A percentile compares a stretch with the other conserved stretches of the same genome.
phyloP scores from a whole-genome alignment of 2,329 filamentous ascomycete genomes.

The Aspergillus pseudonomiae region DNA sequence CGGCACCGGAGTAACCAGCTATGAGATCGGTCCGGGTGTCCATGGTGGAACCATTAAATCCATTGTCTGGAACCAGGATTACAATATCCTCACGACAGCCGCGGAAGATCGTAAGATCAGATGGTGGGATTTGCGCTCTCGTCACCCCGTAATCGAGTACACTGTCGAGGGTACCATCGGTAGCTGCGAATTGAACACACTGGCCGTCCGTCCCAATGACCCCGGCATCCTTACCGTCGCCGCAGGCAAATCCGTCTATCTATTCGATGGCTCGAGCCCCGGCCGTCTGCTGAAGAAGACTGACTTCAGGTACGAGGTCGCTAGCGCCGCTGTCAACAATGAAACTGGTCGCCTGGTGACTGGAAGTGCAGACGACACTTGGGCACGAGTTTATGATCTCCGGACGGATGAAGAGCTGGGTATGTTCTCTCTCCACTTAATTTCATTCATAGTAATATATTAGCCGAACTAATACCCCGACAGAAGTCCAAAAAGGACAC shows the following conservation, averaged over 20 bases:
- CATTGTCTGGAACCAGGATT: constrained; percentile 89
- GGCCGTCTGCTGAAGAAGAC: constrained; percentile 75
- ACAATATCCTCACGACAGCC: constrained; percentile 86
- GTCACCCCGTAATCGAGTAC: constrained; percentile 74
- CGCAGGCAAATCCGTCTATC: constrained; percentile 91
- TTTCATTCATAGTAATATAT: background rate
- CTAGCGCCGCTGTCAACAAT: constrained; percentile 85
- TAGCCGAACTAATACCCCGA: background rate
- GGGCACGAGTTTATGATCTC: constrained; percentile 93
- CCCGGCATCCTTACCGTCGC: constrained; percentile 82
- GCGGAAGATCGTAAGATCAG: constrained; percentile 87
- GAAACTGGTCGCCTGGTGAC: constrained; percentile 82
- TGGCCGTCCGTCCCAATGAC: constrained; percentile 62
- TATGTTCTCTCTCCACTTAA: constrained; percentile 35
- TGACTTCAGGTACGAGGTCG: constrained; percentile 79
- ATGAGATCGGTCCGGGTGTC: constrained; percentile 83
- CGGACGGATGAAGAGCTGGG: constrained; percentile 79
- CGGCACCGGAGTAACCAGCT: constrained; percentile 59
- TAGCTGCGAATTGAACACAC: constrained; percentile 83
- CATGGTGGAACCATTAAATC: constrained; percentile 92
- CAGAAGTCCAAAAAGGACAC: constrained; percentile 92
- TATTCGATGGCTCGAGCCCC: constrained; percentile 78
- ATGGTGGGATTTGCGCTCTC: constrained; percentile 88
- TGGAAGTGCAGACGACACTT: constrained; percentile 88
- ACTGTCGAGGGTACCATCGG: constrained; percentile 82